A percentile compares a stretch with the other conserved stretches of the same genome.
Conservation (phyloP, 306 rosid genomes). For the Begonia loranthoides region DNA sequence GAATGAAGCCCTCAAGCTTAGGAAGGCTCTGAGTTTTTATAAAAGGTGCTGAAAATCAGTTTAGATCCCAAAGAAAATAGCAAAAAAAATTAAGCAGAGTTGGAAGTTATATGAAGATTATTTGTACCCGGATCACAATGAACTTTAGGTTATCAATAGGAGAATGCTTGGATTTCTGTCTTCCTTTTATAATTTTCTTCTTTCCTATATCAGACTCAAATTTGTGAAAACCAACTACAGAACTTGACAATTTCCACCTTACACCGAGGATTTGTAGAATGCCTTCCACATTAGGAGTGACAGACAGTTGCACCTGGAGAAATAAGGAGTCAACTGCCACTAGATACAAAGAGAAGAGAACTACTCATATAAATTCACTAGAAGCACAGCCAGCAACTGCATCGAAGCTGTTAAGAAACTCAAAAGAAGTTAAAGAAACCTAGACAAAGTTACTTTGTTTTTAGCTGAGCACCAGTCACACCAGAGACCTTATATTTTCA, state of each 20-base stretch:
- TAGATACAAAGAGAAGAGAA: no score
- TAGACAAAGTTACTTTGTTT: no score
- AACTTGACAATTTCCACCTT: constrained; percentile 75
- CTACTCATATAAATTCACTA: no score
- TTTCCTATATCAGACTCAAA: constrained; percentile 45
- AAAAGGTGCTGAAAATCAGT: constrained; percentile 13
- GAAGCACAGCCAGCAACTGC: no score
- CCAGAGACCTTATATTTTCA: no score
- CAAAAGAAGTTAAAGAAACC: no score
- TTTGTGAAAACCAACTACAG: constrained; percentile 62
- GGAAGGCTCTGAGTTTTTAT: constrained; percentile 62
- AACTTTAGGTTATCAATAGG: constrained; percentile 54
- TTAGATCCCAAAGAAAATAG: constrained; percentile 4
- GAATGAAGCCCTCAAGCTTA: constrained; percentile 64
- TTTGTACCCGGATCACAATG: constrained; percentile 68
- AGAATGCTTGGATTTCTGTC: constrained; percentile 32
- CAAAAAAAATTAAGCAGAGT: background rate
- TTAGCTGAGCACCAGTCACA: no score
- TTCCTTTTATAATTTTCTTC: constrained; percentile 42
- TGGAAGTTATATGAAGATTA: constrained; percentile 5
- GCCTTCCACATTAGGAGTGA: constrained; percentile 70
- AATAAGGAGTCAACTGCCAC: constrained; percentile 1
- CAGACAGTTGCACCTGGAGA: constrained; percentile 76
- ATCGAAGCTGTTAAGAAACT: no score
- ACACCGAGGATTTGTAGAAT: constrained; percentile 70